phyloP scores from a whole-genome alignment of 345 rosid genomes.

The Hirschfeldia incana region DNA sequence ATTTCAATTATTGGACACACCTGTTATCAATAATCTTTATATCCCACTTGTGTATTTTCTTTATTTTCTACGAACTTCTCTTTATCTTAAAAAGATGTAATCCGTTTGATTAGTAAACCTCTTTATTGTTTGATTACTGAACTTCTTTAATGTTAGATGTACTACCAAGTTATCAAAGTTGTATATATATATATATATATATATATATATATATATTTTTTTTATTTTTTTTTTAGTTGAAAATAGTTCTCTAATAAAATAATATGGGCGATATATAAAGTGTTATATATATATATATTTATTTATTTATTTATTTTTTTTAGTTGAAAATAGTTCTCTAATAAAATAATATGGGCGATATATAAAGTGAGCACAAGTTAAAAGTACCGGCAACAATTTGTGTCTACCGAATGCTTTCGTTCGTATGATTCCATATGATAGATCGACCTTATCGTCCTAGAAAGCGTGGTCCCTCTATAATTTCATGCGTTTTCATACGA shows the following conservation, averaged over 20 bases:
- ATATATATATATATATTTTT: no score
- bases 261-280: background rate
- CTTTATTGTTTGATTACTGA: constrained; percentile 12
- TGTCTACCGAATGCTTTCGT: constrained; percentile 3
- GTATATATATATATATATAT: background rate
- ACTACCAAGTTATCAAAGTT: background rate
- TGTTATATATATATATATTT: background rate
- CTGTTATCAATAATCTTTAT: constrained; percentile 10
- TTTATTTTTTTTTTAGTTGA: background rate
- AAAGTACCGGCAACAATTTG: constrained; percentile 7
- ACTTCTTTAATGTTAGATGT: constrained; percentile 21
- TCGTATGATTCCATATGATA: background rate
- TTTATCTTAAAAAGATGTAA: background rate
- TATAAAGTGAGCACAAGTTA: constrained; percentile 9
- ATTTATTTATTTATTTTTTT: no score
- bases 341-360: background rate
- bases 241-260: background rate
- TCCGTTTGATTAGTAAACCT: constrained; percentile 17
- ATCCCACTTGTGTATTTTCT: constrained; percentile 17
- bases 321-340: background rate
- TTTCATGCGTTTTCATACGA: constrained; percentile 33
- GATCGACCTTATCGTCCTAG: constrained; percentile 31
- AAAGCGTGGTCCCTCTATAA: constrained; percentile 28
- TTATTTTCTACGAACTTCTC: constrained; percentile 3
- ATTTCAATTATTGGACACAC: constrained; percentile 30